Evolutionary conservation across 768 basidiomycete genomes (phyloP), one percentile per base, ranked within the genome.

Genomic region (Rhodotorula babjevae): DNA sequence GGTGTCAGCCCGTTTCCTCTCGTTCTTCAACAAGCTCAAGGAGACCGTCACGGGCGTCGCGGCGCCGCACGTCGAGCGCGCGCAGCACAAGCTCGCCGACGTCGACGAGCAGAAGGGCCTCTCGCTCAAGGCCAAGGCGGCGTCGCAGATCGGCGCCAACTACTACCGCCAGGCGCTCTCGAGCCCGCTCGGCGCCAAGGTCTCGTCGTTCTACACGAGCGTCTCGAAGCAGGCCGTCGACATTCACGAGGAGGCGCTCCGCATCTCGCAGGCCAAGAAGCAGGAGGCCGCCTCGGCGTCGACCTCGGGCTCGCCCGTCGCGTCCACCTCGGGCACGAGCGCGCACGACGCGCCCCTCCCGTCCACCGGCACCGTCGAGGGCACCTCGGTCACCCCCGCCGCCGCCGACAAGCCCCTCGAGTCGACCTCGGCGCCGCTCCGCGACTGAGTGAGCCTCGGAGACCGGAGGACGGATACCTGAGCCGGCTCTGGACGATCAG

Each of bases 21-120:
- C 83, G 44, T 98, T 92, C 82, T 85, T 97, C 81, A 83, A 87
- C 44, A 80, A 82, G 19, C 79, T 98, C 58, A 88, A 90, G 5
- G 86, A 84, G 5, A 90, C 90, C 80, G 84, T 91, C 29, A 87
- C 88, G 71, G 83, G 86, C 47, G 87, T 86, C 27, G 64, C 69
- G 12, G 63, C 70, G 63, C 75, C 75, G 14, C 68, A 70, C 40
- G 79, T 92, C 53, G 84, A 82, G 53, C 84, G 83, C n/a, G 90
- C 89, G 6, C 84, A 86, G 16, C 84, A 87, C 72, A 89, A 89
- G 76, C 89, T 88, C 9, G 88, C 83, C 81, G 84, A 87, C 61
- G 83, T 93, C 60, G 92, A 95, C 78, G 88, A 93, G 80, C 86
- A 92, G 82, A 88, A 87, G 78, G 92, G 92, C 12, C 84, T 87